Evolutionary conservation across 345 rosid genomes (phyloP).

Genomic region (Gossypium mustelinum): DNA sequence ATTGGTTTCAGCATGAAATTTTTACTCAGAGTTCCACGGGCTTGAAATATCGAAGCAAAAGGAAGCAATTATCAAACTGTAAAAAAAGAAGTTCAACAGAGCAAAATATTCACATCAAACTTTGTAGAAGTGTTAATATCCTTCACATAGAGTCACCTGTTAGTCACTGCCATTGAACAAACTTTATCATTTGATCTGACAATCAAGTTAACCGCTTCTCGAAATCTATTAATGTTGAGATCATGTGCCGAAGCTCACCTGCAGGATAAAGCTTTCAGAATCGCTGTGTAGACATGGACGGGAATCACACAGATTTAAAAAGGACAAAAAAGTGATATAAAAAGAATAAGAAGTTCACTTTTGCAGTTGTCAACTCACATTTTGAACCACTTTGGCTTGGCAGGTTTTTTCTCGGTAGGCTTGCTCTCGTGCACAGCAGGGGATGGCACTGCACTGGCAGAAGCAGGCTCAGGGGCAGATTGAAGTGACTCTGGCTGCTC

Average conservation of each 20-base stretch:
- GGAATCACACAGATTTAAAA: background rate
- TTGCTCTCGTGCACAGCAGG: conserved; percentile 46
- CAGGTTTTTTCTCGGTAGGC: conserved; percentile 53
- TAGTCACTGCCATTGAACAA: conserved; percentile 9
- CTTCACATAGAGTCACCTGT: background rate
- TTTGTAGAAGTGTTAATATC: background rate
- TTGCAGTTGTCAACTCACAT: conserved; percentile 39
- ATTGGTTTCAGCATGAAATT: background rate
- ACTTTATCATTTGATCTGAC: background rate
- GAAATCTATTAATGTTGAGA: conserved; percentile 2
- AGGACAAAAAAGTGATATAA: background rate
- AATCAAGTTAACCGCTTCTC: background rate
- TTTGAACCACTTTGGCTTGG: conserved; percentile 95
- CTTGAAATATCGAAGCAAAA: background rate
- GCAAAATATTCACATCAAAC: conserved; percentile 12
- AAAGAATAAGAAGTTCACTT: conserved; percentile 3
- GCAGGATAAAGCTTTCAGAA: background rate
- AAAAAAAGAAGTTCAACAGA: background rate
- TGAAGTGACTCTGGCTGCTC: conserved; percentile 38
- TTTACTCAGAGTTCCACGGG: background rate
- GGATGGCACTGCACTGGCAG: conserved; percentile 26
- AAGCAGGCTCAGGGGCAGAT: conserved; percentile 40
- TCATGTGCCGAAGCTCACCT: conserved; percentile 11
- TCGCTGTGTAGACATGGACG: background rate
- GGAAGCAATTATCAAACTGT: background rate